Evolutionary conservation across 306 rosid species (phyloP).

Genomic region (Acmispon strigosus): DNA sequence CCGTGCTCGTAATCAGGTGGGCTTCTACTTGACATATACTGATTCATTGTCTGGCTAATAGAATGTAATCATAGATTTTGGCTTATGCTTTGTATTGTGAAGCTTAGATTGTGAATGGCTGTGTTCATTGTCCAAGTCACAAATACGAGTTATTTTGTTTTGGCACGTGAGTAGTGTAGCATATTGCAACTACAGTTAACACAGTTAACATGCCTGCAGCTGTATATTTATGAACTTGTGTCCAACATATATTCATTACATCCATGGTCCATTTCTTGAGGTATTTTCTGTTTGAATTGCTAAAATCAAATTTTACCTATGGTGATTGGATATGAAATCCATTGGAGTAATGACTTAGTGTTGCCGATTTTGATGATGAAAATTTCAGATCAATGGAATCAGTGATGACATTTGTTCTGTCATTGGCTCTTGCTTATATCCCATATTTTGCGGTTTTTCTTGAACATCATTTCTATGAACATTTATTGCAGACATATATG

Average conservation of each 20-base stretch:
- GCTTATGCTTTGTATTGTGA: neutral
- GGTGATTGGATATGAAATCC: neutral
- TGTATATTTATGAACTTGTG: neutral
- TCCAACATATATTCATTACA: neutral
- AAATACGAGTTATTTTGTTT: neutral
- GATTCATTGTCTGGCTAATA: neutral
- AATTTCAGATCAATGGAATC: neutral
- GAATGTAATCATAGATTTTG: neutral
- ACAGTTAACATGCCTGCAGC: neutral
- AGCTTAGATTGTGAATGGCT: neutral
- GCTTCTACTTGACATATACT: neutral
- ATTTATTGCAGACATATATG: neutral
- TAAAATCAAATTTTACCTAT: neutral
- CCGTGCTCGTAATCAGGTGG: constrained; percentile 89
- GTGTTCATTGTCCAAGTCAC: neutral
- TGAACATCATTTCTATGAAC: neutral
- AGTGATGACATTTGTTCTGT: neutral
- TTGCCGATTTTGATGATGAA: neutral
- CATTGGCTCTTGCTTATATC: neutral
- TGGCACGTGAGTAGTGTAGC: neutral
- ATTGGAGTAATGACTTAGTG: neutral
- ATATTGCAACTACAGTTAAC: neutral
- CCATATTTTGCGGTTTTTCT: neutral
- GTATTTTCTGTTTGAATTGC: neutral
- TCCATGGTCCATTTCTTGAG: neutral